Evolutionary conservation across 768 basidiomycete genomes (phyloP).

Genomic region (Russula earlei): DNA sequence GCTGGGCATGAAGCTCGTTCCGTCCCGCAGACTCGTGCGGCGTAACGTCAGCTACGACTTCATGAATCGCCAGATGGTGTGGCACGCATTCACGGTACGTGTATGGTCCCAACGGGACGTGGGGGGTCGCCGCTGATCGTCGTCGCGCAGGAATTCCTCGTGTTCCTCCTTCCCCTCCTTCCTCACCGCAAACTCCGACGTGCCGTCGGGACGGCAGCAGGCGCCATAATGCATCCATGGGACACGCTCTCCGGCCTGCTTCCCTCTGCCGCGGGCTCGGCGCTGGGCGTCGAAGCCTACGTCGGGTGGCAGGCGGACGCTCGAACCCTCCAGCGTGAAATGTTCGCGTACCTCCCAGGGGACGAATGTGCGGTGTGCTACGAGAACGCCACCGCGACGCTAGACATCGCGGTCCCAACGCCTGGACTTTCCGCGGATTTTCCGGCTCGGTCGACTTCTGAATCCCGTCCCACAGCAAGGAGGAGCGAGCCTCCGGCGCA

Average conservation of each 20-base stretch:
- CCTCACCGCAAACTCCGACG: conserved; percentile 58
- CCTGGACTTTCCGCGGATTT: conserved; percentile 31
- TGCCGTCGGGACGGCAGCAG: conserved; percentile 28
- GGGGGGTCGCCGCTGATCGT: not conserved
- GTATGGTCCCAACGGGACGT: too few relatives aligned
- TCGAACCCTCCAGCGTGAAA: conserved; percentile 34
- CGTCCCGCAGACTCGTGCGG: conserved; percentile 56
- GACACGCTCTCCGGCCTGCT: conserved; percentile 24
- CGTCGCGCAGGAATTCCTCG: conserved; percentile 72
- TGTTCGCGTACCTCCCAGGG: conserved; percentile 56
- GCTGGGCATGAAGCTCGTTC: conserved; percentile 62
- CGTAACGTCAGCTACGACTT: conserved; percentile 95
- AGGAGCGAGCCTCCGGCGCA: conserved; percentile 42
- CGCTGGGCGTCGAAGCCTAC: conserved; percentile 11
- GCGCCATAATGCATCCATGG: conserved; percentile 26
- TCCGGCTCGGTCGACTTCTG: conserved; percentile 16
- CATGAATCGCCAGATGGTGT: conserved; percentile 99
- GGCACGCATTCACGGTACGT: conserved; percentile 94
- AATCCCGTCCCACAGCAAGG: conserved; percentile 21
- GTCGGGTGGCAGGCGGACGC: not conserved
- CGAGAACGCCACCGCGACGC: conserved; percentile 58
- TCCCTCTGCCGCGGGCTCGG: conserved; percentile 28
- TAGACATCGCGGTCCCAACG: conserved; percentile 45
- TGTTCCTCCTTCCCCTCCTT: conserved; percentile 84
- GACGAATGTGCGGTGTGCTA: conserved; percentile 89